phyloP scores from a whole-genome alignment of 306 rosid species.

The Benincasa hispida region DNA sequence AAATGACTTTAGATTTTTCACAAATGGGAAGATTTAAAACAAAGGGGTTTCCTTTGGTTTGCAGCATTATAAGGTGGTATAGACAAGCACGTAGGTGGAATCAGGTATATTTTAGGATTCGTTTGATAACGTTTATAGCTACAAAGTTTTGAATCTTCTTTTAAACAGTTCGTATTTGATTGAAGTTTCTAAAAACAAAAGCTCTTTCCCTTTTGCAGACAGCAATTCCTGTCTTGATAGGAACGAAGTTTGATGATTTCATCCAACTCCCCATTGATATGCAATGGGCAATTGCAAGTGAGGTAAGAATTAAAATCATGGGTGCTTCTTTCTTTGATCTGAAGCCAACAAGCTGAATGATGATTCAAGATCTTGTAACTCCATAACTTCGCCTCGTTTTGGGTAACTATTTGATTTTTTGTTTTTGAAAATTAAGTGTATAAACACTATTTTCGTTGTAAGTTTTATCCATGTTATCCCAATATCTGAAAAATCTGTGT shows the following conservation, averaged over 20 bases:
- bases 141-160: not conserved
- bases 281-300: slow-evolving; percentile 89
- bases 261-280: slow-evolving; percentile 92
- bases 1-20: not conserved
- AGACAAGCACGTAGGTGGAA: slow-evolving; percentile 79
- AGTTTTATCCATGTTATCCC: too few species aligned
- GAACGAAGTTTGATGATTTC: slow-evolving; percentile 93
- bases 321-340: not conserved
- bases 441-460: too few species aligned
- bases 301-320: slow-evolving; percentile 33
- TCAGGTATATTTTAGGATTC: slow-evolving; percentile 38
- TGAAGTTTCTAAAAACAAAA: not conserved
- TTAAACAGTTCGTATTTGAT: not conserved
- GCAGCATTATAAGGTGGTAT: slow-evolving; percentile 64
- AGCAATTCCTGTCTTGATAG: slow-evolving; percentile 81
- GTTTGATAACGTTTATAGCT: not conserved
- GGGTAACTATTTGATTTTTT: too few species aligned
- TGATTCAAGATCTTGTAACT: not conserved
- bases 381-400: not conserved
- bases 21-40: not conserved
- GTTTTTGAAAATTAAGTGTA: too few species aligned
- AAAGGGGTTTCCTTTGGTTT: slow-evolving; percentile 5
- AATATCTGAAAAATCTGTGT: too few species aligned
- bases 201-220: slow-evolving; percentile 29
- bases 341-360: not conserved